These are phyloP conservation scores for Pseudovirgaria hyperparasitica DNA, from an alignment of 2,329 filamentous ascomycete genomes.

Conservation along the genomic window DNA sequence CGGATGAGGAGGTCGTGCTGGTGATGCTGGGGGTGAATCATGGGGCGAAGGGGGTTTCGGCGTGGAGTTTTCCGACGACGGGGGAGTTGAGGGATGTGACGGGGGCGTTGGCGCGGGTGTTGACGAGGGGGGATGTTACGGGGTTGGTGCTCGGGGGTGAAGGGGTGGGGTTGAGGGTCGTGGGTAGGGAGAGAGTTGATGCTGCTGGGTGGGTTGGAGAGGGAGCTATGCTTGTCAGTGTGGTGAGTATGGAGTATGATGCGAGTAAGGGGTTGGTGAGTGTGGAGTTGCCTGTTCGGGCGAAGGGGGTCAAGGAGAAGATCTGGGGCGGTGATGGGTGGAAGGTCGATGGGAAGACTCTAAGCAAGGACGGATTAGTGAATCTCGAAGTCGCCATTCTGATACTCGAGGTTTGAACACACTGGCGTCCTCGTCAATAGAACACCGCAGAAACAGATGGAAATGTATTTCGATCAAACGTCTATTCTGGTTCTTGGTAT, in stretches of 20 bases:
- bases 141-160: slow-evolving; percentile 25
- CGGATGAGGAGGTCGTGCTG: slow-evolving; percentile 34
- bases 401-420: not conserved
- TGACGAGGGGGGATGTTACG: slow-evolving; percentile 21
- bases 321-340: slow-evolving; percentile 10
- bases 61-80: slow-evolving; percentile 35
- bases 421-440: slow-evolving; percentile 1
- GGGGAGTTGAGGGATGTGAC: slow-evolving; percentile 21
- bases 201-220: slow-evolving; percentile 28
- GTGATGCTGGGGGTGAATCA: slow-evolving; percentile 36
- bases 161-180: slow-evolving; percentile 13
- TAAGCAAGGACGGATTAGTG: slow-evolving; percentile 5
- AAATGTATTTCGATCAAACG: slow-evolving; percentile 25
- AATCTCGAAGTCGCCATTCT: slow-evolving; percentile 7
- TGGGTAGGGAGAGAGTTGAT: slow-evolving; percentile 19
- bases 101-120: slow-evolving; percentile 25
- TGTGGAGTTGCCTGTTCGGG: slow-evolving; percentile 7
- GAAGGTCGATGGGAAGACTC: slow-evolving; percentile 2
- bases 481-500: too few relatives aligned
- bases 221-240: slow-evolving; percentile 23
- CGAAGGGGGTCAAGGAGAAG: slow-evolving; percentile 1
- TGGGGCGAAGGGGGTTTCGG: slow-evolving; percentile 36
- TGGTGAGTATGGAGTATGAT: slow-evolving; percentile 25
- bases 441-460: too few relatives aligned
- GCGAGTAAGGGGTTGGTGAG: slow-evolving; percentile 6